phyloP scores from a whole-genome alignment of 495 filamentous ascomycete genomes.

The Bacidia rubella region DNA sequence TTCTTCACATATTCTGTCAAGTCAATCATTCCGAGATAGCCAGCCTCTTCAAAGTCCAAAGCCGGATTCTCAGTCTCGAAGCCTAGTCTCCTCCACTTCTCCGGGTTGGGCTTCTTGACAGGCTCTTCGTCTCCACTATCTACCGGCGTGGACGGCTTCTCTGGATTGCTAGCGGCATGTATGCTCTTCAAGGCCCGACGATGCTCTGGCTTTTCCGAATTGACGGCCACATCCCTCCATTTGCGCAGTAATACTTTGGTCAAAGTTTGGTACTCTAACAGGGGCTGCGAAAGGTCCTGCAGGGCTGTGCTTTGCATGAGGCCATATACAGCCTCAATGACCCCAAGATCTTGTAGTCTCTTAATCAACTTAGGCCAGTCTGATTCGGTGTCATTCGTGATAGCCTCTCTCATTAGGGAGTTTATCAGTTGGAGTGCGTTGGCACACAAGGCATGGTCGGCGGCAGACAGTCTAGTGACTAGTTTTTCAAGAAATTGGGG shows the following conservation, averaged over 20 bases:
- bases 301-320: constrained; percentile 88
- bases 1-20: constrained; percentile 83
- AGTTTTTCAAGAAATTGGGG: constrained; percentile 92
- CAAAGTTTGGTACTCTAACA: constrained; percentile 85
- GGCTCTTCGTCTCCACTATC: constrained; percentile 31
- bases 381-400: constrained; percentile 58
- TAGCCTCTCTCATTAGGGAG: constrained; percentile 82
- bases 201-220: constrained; percentile 80
- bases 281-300: constrained; percentile 84
- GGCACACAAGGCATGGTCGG: constrained; percentile 91
- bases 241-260: constrained; percentile 83
- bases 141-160: constrained; percentile 27
- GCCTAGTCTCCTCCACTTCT: constrained; percentile 86
- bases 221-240: constrained; percentile 75
- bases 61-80: constrained; percentile 85
- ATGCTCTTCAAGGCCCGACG: constrained; percentile 72
- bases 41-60: constrained; percentile 68
- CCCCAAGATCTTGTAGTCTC: constrained; percentile 76
- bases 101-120: constrained; percentile 57
- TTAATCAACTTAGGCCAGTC: constrained; percentile 97
- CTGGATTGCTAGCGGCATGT: constrained; percentile 68
- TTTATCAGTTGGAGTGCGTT: constrained; percentile 94
- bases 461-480: constrained; percentile 74
- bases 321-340: constrained; percentile 80
- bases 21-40: constrained; percentile 96